phyloP scores from a whole-genome alignment of 2,329 filamentous ascomycete species.

The Monilinia fructicola region DNA sequence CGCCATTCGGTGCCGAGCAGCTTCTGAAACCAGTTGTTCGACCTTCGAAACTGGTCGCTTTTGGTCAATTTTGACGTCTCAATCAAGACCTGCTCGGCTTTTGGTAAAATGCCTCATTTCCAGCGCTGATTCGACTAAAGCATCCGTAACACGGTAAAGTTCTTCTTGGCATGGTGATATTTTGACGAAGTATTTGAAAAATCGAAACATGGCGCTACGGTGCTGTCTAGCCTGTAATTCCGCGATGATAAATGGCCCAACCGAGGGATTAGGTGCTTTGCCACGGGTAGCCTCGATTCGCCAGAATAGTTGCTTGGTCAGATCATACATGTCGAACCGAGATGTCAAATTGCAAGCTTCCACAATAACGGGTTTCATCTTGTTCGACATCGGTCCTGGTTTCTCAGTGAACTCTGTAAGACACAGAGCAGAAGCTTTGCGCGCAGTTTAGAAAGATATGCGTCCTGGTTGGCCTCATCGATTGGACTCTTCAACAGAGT shows the following conservation, averaged over 20 bases:
- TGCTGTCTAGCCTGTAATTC: constrained; percentile 29
- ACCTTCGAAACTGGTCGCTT: constrained; percentile 24
- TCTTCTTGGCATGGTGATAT: constrained; percentile 26
- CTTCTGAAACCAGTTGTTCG: constrained; percentile 34
- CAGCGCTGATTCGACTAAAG: constrained; percentile 33
- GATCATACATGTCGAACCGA: constrained; percentile 28
- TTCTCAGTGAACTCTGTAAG: constrained; percentile 33
- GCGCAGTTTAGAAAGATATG: constrained; percentile 24
- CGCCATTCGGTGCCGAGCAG: constrained; percentile 38
- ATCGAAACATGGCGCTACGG: constrained; percentile 17
- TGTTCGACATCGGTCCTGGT: constrained; percentile 23
- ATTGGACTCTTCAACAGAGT: constrained; percentile 23
- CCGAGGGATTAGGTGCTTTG: constrained; percentile 9
- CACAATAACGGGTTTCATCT: constrained; percentile 28
- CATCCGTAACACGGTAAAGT: constrained; percentile 28
- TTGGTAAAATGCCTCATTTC: constrained; percentile 26
- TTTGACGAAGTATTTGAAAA: constrained; percentile 18
- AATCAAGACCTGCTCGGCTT: constrained; percentile 33
- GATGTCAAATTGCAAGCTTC: constrained; percentile 32
- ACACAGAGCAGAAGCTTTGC: constrained; percentile 34
- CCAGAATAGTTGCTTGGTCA: constrained; percentile 32
- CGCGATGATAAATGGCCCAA: constrained; percentile 29
- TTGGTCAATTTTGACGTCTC: constrained; percentile 31
- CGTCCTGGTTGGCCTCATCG: background rate
- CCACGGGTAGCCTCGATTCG: constrained; percentile 27